These are phyloP conservation scores for Lentinula raphanica DNA, from an alignment of 768 basidiomycete species.

Conservation along the genomic window DNA sequence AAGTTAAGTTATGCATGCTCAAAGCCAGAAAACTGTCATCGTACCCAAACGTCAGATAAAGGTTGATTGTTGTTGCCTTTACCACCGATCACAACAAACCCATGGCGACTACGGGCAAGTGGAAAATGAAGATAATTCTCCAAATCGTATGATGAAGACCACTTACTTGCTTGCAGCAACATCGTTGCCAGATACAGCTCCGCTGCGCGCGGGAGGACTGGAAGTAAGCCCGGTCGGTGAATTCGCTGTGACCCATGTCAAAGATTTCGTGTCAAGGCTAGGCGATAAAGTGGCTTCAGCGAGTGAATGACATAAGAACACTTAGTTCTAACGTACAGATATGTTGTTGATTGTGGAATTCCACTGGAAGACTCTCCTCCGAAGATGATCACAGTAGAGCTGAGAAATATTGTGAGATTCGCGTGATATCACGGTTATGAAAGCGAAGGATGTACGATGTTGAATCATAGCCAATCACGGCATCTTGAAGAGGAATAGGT, in stretches of 20 bases:
- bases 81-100: slow-evolving; percentile 72
- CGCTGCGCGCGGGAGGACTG: slow-evolving; percentile 58
- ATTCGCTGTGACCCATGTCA: slow-evolving; percentile 55
- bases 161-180: slow-evolving; percentile 80
- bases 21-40: slow-evolving; percentile 15
- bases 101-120: slow-evolving; percentile 51
- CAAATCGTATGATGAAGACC: slow-evolving; percentile 1
- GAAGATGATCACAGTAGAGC: slow-evolving; percentile 63
- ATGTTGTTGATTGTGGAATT: slow-evolving; percentile 58
- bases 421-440: not conserved
- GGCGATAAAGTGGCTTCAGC: slow-evolving; percentile 9
- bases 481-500: slow-evolving; percentile 64
- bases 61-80: slow-evolving; percentile 47
- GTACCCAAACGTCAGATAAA: slow-evolving; percentile 72
- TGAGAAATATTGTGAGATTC: slow-evolving; percentile 12
- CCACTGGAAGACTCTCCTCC: slow-evolving; percentile 70
- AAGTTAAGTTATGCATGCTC: slow-evolving; percentile 9
- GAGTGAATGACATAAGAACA: not conserved
- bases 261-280: slow-evolving; percentile 58
- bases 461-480: slow-evolving; percentile 62
- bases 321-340: slow-evolving; percentile 43
- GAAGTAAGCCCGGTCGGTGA: slow-evolving; percentile 43
- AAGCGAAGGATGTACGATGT: slow-evolving; percentile 22
- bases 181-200: slow-evolving; percentile 61
- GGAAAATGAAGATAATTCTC: slow-evolving; percentile 1